These are phyloP conservation scores for Diaporthe velutina DNA, from an alignment of 2,329 filamentous ascomycete species.

Conservation along the genomic window DNA sequence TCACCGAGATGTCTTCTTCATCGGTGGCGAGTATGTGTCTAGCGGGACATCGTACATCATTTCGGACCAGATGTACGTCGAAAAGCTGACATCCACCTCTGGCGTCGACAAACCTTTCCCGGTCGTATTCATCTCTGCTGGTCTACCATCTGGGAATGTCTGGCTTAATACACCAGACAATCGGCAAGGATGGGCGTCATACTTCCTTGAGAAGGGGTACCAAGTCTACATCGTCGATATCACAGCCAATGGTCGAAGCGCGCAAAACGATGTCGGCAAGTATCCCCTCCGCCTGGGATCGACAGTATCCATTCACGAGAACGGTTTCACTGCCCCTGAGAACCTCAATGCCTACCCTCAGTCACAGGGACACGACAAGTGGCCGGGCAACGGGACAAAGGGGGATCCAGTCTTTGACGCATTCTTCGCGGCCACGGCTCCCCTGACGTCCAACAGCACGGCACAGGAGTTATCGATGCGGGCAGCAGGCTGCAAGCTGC, in stretches of 20 bases:
- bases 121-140: conserved; percentile 11
- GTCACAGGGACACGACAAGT: conserved; percentile 53
- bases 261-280: conserved; percentile 41
- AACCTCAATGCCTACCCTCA: conserved; percentile 47
- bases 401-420: conserved; percentile 49
- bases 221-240: conserved; percentile 56
- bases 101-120: conserved; percentile 14
- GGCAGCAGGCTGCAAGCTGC: conserved; percentile 46
- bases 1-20: conserved; percentile 19
- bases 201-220: conserved; percentile 59
- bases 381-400: conserved; percentile 51
- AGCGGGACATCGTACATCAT: conserved; percentile 11
- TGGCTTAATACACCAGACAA: conserved; percentile 63
- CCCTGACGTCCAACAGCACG: conserved; percentile 46
- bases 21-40: conserved; percentile 15
- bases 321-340: conserved; percentile 45
- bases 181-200: conserved; percentile 60
- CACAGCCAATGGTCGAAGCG: conserved; percentile 42
- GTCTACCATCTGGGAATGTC: conserved; percentile 4
- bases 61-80: conserved; percentile 20
- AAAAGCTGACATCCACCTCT: conserved; percentile 3
- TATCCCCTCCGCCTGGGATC: conserved; percentile 40
- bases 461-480: conserved; percentile 47
- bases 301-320: conserved; percentile 41
- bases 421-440: conserved; percentile 47